Conservation (phyloP, 257 asterid genomes). For the Nicotiana otophora region DNA sequence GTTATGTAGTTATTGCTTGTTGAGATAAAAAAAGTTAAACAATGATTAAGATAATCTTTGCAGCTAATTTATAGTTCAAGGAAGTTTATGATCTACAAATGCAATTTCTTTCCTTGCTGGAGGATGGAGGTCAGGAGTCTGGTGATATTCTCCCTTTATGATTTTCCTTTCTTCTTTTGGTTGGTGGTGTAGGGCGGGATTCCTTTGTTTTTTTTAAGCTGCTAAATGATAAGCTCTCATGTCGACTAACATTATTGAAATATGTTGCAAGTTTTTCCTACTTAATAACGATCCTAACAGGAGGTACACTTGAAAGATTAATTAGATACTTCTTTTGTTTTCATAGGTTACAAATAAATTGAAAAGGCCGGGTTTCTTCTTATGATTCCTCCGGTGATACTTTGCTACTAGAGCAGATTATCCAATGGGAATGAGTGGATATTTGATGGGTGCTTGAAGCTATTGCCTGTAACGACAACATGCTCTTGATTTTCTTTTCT, state of each 20-base stretch:
- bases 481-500: too few relatives aligned
- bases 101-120: neutral
- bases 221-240: neutral
- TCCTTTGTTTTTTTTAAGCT: neutral
- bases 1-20: neutral
- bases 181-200: neutral
- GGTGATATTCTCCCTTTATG: neutral
- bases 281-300: neutral
- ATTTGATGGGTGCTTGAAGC: too few relatives aligned
- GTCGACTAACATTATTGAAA: neutral
- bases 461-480: too few relatives aligned
- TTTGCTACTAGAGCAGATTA: neutral
- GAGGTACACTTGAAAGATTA: neutral
- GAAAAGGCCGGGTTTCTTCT: neutral
- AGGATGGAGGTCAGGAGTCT: neutral
- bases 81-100: neutral
- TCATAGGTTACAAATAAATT: neutral
- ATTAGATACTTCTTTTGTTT: neutral
- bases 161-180: neutral
- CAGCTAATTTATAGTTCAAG: neutral
- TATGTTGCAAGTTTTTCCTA: constrained; percentile 4
- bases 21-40: neutral
- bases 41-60: neutral
- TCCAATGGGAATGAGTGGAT: too few relatives aligned
- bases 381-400: neutral